Evolutionary conservation across 345 rosid genomes (phyloP).

Genomic region (Passiflora organensis): DNA sequence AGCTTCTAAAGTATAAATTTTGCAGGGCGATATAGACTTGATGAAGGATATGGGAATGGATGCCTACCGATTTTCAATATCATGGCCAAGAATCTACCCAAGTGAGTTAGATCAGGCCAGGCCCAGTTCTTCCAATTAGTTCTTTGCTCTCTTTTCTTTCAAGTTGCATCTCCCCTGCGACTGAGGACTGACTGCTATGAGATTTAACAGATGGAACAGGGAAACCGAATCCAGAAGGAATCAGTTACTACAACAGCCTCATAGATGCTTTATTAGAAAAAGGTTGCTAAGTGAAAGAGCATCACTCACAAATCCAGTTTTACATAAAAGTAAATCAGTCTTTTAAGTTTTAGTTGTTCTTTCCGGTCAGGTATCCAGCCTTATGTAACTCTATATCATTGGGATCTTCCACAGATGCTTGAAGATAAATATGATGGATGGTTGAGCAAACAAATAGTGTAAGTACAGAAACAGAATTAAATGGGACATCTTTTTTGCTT

Average conservation of each 20-base stretch:
- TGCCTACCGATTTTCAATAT: slow-evolving; percentile 87
- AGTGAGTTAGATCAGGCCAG: slow-evolving; percentile 32
- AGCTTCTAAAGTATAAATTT: background rate
- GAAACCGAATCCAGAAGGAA: slow-evolving; percentile 58
- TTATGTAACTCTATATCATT: slow-evolving; percentile 86
- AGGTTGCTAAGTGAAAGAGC: slow-evolving; percentile 28
- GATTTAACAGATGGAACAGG: slow-evolving; percentile 71
- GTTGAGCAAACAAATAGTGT: slow-evolving; percentile 64
- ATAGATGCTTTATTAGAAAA: slow-evolving; percentile 62
- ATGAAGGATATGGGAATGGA: slow-evolving; percentile 92
- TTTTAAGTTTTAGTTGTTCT: slow-evolving; percentile 11
- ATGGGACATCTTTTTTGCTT: background rate
- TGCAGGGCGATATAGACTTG: slow-evolving; percentile 70
- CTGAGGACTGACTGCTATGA: background rate
- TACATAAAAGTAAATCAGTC: background rate
- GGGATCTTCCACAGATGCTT: slow-evolving; percentile 95
- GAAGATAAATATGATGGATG: slow-evolving; percentile 86
- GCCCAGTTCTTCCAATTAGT: too few species aligned
- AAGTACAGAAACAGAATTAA: slow-evolving; percentile 19
- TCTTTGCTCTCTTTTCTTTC: background rate
- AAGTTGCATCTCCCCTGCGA: background rate
- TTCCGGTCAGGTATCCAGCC: slow-evolving; percentile 71
- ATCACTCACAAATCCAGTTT: background rate
- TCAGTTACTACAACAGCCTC: slow-evolving; percentile 60
- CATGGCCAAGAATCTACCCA: slow-evolving; percentile 91